Evolutionary conservation across 2,329 filamentous ascomycete species (phyloP).

Genomic region (Pseudogymnoascus verrucosus): DNA sequence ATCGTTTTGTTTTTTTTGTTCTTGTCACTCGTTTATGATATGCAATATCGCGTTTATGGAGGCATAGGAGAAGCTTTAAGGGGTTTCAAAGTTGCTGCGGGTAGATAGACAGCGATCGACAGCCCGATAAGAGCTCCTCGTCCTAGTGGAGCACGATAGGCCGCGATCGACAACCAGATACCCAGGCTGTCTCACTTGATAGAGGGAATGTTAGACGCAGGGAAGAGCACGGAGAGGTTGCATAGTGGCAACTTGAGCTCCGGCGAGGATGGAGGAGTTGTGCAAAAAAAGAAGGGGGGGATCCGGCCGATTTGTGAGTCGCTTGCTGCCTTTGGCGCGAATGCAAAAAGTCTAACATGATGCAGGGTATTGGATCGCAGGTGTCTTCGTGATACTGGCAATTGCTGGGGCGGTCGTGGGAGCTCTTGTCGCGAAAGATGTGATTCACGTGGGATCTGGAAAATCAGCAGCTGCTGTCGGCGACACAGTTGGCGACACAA

Average conservation of each 20-base stretch:
- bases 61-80: not conserved
- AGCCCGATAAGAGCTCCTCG: not conserved
- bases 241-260: not conserved
- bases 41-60: not conserved
- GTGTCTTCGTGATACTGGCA: not conserved
- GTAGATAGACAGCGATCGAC: not conserved
- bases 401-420: constrained; percentile 2
- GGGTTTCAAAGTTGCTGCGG: not conserved
- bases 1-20: not conserved
- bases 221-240: not conserved
- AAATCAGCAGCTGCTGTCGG: not conserved
- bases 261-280: not conserved
- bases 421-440: not conserved
- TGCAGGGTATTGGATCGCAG: not conserved
- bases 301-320: not conserved
- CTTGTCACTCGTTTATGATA: not conserved
- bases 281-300: not conserved
- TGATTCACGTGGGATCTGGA: not conserved
- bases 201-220: not conserved
- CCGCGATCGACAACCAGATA: not conserved
- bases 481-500: not conserved
- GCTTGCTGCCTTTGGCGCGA: not conserved
- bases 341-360: not conserved
- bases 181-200: not conserved
- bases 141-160: not conserved